Base-by-base conservation (phyloP, 306 rosid genomes). In the Dryas alaskensis region DNA sequence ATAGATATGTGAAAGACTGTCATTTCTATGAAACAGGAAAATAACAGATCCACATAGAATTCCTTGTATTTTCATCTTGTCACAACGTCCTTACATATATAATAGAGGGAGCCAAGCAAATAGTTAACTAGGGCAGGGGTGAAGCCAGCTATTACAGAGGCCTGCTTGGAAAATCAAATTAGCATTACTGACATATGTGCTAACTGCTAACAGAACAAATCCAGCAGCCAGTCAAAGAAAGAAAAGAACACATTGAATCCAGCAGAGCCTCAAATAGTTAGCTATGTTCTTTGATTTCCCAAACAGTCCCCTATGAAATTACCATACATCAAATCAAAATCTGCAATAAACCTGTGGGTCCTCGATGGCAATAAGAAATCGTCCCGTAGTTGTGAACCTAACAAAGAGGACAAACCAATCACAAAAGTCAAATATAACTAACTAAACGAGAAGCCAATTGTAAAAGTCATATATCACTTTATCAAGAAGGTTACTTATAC, bases 301-400 rank as follows among this genome's bases (percentile, higher is more conserved):
- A 4, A 16, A 40, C 14, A 69, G 22, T 37, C 17, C 45, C 62
- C 62, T 3, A 37, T 42, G 11, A 62, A 62, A 14, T 47, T 6
- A 74, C 69, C 25, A 16, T 48, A 16, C 4, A 60, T 60, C 31
- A 69, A 25, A 53, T 12, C 17, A 39, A 59, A 63, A 68, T 81
- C 51, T 49, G n/a, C 27, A 75, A 79, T 54, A 53, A 57, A 93
- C 98, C 98, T 94, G 97, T 48, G 99, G 99, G 73, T 94, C 99
- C 86, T 94, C 93, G n/a, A 94, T 94, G 77, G 95, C 81, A n/a
- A 94, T 81, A 67, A 92, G 95, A 74, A 58, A 78, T 0, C 96
- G 86, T 70, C 75, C 88, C 51, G 80, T 80, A 62, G 17, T 86
- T 59, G 50, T 7, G 74, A 94, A 94, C 88, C 99, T 88, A 48